These are phyloP conservation scores for Mycosarcoma maydis DNA, from an alignment of 1,284 basidiomycete genomes.

Conservation along the genomic window DNA sequence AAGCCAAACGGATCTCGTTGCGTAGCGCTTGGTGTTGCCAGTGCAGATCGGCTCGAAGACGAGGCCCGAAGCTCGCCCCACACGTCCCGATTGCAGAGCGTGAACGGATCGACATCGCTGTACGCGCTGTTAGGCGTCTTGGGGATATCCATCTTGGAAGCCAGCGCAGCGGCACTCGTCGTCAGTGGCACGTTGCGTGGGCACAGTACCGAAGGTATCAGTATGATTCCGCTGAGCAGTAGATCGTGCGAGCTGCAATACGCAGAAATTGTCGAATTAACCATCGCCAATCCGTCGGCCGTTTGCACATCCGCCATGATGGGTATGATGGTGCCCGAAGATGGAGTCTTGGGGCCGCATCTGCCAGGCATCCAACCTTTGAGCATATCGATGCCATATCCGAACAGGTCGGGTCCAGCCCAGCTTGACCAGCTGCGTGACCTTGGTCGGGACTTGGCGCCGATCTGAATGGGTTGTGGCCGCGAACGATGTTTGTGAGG, in stretches of 20 bases:
- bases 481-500: conserved; percentile 15
- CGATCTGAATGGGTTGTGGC: conserved; percentile 22
- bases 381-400: conserved; percentile 51
- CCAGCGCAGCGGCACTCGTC: conserved; percentile 7
- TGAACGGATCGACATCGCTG: conserved; percentile 40
- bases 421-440: conserved; percentile 50
- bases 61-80: conserved; percentile 25
- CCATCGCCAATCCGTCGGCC: conserved; percentile 39
- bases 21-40: neutral
- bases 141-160: conserved; percentile 7
- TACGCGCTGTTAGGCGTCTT: conserved; percentile 30
- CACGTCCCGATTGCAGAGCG: conserved; percentile 27
- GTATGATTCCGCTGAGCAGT: conserved; percentile 43
- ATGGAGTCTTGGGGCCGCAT: conserved; percentile 12
- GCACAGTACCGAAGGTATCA: conserved; percentile 46
- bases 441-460: conserved; percentile 7
- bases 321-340: conserved; percentile 47
- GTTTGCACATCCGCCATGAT: conserved; percentile 50
- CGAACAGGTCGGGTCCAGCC: conserved; percentile 47
- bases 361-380: conserved; percentile 53
- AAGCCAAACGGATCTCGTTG: conserved; percentile 30
- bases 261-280: conserved; percentile 49
- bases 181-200: conserved; percentile 39
- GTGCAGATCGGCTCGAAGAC: neutral
- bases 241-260: conserved; percentile 51